These are phyloP conservation scores for Verticillium isaacii DNA, from an alignment of 2,329 filamentous ascomycete genomes.

Conservation along the genomic window DNA sequence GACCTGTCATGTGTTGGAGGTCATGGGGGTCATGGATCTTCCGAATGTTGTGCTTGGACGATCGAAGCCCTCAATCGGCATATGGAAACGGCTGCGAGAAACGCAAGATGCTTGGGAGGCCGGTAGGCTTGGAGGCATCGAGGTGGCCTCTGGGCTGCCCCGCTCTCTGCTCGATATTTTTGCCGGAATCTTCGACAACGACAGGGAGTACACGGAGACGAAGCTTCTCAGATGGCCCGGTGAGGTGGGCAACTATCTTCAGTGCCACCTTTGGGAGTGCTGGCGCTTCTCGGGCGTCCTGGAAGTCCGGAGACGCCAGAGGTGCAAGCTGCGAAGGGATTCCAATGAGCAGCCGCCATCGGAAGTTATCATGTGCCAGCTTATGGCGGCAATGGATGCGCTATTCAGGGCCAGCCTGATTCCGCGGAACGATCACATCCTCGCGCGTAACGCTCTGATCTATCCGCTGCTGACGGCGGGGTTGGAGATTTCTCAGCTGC, in stretches of 20 bases:
- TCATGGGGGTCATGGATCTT: constrained; percentile 14
- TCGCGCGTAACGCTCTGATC: constrained; percentile 19
- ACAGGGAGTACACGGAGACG: constrained; percentile 9
- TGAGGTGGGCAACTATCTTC: constrained; percentile 17
- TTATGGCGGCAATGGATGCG: constrained; percentile 19
- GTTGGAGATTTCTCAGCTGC: constrained; percentile 17
- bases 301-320: constrained; percentile 11
- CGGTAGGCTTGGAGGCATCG: constrained; percentile 15
- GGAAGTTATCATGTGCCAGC: constrained; percentile 16
- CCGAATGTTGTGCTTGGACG: constrained; percentile 9
- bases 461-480: constrained; percentile 20
- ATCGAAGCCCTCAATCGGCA: constrained; percentile 6
- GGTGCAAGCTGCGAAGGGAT: too few relatives aligned
- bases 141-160: constrained; percentile 21
- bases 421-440: constrained; percentile 12
- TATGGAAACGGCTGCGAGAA: constrained; percentile 9
- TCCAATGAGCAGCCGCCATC: constrained; percentile 1
- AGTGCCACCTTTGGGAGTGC: constrained; percentile 22
- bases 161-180: constrained; percentile 20
- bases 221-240: constrained; percentile 18
- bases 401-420: constrained; percentile 10
- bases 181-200: constrained; percentile 10
- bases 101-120: constrained; percentile 8
- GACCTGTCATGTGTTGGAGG: constrained; percentile 8
- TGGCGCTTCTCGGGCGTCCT: constrained; percentile 19